Percentiles rank a stretch among this genome's conserved stretches.
These are phyloP conservation scores for Suillus ampliporus DNA, from an alignment of 768 basidiomycete species.

Conservation along the genomic window DNA sequence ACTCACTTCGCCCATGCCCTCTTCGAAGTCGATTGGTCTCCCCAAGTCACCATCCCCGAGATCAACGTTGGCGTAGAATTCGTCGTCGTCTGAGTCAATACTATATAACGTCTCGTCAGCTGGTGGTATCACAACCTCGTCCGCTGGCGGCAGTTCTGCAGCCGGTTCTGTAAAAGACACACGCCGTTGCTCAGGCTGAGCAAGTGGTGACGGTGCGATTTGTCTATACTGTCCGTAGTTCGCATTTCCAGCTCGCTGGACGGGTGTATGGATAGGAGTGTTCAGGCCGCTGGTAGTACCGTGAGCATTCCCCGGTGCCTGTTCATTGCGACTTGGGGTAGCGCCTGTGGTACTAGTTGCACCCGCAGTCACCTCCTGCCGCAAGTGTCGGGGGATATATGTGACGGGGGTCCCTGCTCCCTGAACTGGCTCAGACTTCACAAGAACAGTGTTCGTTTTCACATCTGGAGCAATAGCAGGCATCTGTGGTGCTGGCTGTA, in stretches of 20 bases:
- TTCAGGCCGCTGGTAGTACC: constrained; percentile 27
- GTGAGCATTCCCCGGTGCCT: not conserved
- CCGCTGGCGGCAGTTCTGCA: not conserved
- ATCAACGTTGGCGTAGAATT: constrained; percentile 63
- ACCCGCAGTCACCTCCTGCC: constrained; percentile 27
- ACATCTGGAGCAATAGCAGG: not conserved
- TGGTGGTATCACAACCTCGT: constrained; percentile 14
- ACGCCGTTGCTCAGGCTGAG: constrained; percentile 20
- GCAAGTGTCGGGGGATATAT: constrained; percentile 49
- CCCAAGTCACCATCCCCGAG: constrained; percentile 50
- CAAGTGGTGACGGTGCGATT: constrained; percentile 14
- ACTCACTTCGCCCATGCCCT: constrained; percentile 32
- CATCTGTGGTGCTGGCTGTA: constrained; percentile 1
- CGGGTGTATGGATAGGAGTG: constrained; percentile 42
- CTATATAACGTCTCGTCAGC: constrained; percentile 45
- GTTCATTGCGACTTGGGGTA: not conserved
- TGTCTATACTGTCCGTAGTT: constrained; percentile 9
- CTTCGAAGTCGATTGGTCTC: constrained; percentile 46
- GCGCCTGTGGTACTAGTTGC: constrained; percentile 13
- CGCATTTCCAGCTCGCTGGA: constrained; percentile 16
- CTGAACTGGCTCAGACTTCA: constrained; percentile 27
- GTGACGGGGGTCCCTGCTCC: constrained; percentile 29
- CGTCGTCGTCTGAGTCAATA: constrained; percentile 71
- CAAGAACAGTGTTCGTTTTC: not conserved
- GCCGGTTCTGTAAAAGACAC: constrained; percentile 18